These are phyloP conservation scores for Psilocybe subaeruginosa DNA, from an alignment of 768 basidiomycete species.

Conservation along the genomic window DNA sequence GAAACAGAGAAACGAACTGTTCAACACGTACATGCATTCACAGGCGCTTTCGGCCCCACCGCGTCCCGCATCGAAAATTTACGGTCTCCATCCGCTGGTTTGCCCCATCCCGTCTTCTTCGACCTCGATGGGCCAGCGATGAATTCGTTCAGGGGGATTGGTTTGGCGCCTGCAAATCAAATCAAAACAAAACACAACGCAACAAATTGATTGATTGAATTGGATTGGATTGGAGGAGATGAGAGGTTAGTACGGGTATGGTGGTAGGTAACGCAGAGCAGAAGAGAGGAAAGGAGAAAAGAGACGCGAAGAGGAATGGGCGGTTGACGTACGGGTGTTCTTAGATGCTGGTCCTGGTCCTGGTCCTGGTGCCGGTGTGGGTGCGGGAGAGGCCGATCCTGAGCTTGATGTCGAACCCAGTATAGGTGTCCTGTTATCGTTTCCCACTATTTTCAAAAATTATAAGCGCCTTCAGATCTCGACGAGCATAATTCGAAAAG, in stretches of 20 bases:
- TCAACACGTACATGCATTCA: constrained; percentile 18
- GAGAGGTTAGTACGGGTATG: no score
- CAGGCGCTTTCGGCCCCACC: not conserved
- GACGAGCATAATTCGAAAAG: no score
- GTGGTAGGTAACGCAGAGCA: no score
- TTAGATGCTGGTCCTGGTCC: no score
- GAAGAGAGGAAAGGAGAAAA: no score
- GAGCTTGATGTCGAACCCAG: no score
- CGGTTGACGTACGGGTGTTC: not conserved
- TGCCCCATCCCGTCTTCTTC: constrained; percentile 8
- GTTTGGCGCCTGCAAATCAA: constrained; percentile 21
- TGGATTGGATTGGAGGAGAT: no score
- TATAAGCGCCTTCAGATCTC: no score
- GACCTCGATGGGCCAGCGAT: constrained; percentile 3
- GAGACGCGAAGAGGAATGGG: no score
- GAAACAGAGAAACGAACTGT: not conserved
- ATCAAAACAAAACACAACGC: not conserved
- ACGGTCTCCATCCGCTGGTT: not conserved
- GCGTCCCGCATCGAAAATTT: constrained; percentile 17
- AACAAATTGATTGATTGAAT: no score
- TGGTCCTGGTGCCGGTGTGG: not conserved
- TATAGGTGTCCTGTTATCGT: no score
- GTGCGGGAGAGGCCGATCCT: not conserved
- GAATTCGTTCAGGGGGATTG: constrained; percentile 17
- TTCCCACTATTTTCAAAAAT: no score